Evolutionary conservation across 192 early-diverging fungal genomes (phyloP).

Genomic region (Gigaspora rosea): DNA sequence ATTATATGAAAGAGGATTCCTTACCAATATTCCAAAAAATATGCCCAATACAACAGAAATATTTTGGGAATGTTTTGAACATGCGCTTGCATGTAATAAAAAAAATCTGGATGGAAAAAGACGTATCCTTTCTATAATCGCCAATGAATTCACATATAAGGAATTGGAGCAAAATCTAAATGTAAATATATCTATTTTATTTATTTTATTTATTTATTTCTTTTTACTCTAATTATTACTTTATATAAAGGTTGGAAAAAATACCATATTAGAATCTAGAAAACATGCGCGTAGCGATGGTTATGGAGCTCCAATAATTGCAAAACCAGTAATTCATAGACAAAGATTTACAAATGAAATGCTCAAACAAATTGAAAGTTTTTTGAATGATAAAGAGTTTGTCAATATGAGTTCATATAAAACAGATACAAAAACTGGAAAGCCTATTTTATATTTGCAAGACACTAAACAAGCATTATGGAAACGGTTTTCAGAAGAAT

Average conservation of each 20-base stretch:
- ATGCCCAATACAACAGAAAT: not conserved
- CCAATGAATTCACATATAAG: no score
- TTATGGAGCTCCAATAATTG: not conserved
- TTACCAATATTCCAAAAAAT: no score
- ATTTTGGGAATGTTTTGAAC: conserved; percentile 11
- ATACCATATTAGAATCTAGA: not conserved
- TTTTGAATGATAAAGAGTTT: no score
- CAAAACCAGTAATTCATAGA: not conserved
- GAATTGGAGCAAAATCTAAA: conserved; percentile 7
- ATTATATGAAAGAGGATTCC: no score
- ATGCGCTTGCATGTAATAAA: not conserved
- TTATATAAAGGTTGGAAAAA: not conserved
- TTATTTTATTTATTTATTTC: not conserved
- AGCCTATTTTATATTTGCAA: not conserved
- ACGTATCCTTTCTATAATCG: conserved; percentile 3
- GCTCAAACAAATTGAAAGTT: no score
- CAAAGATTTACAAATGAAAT: not conserved
- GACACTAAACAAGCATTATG: no score
- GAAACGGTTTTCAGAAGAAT: no score
- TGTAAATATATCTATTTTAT: not conserved
- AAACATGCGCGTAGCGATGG: not conserved
- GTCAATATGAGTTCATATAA: conserved; percentile 1
- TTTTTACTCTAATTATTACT: not conserved
- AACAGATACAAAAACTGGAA: not conserved
- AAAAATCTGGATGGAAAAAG: not conserved